Evolutionary conservation across 2,329 filamentous ascomycete species (phyloP), one percentile per base, ranked within the genome.

Genomic region (Apiospora malaysiana): DNA sequence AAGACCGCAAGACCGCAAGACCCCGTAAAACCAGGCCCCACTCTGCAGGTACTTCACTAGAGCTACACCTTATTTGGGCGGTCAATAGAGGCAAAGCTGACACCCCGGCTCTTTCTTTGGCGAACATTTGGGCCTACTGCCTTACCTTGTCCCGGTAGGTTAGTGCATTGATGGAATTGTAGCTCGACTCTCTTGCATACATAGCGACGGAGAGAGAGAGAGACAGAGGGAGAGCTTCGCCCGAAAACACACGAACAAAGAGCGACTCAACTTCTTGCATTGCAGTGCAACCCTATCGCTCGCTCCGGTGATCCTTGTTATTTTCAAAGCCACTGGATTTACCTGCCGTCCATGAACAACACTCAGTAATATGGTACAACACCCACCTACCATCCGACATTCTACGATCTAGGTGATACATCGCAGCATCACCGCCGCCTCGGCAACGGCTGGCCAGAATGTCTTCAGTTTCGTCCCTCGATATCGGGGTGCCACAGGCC

Each of bases 401-500:
- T 63, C 56, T 63, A 40, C 56, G 16, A 63, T 63, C 37, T 63
- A 63, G 56, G 56, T 63, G 56, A 63, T 63, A 32, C 21, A 37
- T 63, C 56, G 56, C 56, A 63, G 40, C 32, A 63, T 40, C 56
- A 63, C 56, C 56, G 32, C 21, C 56, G 56, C 56, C 56, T 63
- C 32, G 56, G 37, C 56, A 40, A 63, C 56, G 56, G 56, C 56
- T 40, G 56, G 56, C 16, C 56, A 72, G 59, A 18, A 85, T 92
- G 89, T 85, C 87, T 71, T 85, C 84, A 49, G 80, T 85, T 66
- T 81, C 82, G 66, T 74, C 81, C 51, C 78, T 82, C 66, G 85
- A 83, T 74, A 82, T 86, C 71, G 85, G 86, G 73, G 82, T 90
- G 66, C 79, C 84, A 68, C 85, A 86, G 68, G 88, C 91, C 69